Conservation (phyloP, 441 rosid genomes). For the Jatropha podagrica region DNA sequence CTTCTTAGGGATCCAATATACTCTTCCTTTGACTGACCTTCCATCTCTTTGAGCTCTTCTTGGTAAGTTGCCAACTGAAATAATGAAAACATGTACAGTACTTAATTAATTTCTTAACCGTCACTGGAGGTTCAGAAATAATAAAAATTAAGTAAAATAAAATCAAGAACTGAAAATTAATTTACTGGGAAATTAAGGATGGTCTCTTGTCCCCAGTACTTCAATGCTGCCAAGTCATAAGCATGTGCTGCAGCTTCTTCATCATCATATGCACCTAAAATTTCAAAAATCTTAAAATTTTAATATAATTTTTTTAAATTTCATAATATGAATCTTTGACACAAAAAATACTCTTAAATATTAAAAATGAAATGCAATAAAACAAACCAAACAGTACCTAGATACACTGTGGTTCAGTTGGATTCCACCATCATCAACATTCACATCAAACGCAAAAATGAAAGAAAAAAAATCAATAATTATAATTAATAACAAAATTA, state of each 20-base stretch:
- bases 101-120: background rate
- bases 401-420: conserved; percentile 40
- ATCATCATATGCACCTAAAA: conserved; percentile 78
- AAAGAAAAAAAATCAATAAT: background rate
- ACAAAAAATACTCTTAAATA: background rate
- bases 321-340: background rate
- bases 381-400: conserved; percentile 28
- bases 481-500: background rate
- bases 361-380: background rate
- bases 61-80: conserved; percentile 38
- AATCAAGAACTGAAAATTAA: background rate
- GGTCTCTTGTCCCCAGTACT: conserved; percentile 86
- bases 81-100: background rate
- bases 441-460: background rate
- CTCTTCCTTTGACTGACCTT: conserved; percentile 46
- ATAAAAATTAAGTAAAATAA: background rate
- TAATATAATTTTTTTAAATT: background rate
- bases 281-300: conserved; percentile 1
- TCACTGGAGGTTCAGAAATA: background rate
- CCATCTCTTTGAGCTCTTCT: conserved; percentile 49
- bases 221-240: conserved; percentile 90
- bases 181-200: conserved; percentile 83
- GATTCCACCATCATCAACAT: conserved; percentile 24
- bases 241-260: conserved; percentile 92
- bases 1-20: conserved; percentile 54